Conservation (phyloP, 257 asterid species). For the Capsicum rhomboideum region DNA sequence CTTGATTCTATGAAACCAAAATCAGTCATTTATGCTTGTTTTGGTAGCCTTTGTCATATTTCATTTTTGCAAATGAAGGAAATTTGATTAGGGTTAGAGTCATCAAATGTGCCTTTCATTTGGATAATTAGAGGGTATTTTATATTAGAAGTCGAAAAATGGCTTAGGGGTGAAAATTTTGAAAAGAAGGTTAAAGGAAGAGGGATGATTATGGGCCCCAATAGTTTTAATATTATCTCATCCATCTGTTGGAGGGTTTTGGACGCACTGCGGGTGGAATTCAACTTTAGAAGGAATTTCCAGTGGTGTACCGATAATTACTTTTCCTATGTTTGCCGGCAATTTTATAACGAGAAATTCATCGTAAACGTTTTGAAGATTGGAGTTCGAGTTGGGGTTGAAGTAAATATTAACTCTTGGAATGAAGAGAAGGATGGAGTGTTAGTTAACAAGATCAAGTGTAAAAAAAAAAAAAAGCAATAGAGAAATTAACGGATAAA, state of each 20-base stretch:
- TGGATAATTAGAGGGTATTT: slow-evolving; percentile 9
- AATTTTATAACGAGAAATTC: slow-evolving; percentile 22
- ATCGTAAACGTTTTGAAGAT: slow-evolving; percentile 8
- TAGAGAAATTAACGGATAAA: slow-evolving; percentile 23
- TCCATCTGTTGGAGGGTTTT: slow-evolving; percentile 14
- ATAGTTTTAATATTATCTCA: slow-evolving; percentile 32
- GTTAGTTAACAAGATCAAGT: slow-evolving; percentile 1
- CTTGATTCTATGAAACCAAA: slow-evolving; percentile 19
- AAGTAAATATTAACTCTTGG: not conserved
- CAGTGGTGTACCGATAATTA: slow-evolving; percentile 17
- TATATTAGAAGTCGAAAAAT: slow-evolving; percentile 16
- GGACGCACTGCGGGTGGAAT: slow-evolving; percentile 42
- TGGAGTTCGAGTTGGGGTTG: slow-evolving; percentile 17
- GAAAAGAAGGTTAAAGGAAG: slow-evolving; percentile 8
- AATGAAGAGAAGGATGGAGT: slow-evolving; percentile 10
- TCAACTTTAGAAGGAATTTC: slow-evolving; percentile 24
- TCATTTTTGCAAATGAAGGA: slow-evolving; percentile 22
- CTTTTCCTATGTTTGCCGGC: slow-evolving; percentile 23
- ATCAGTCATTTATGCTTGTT: slow-evolving; percentile 33
- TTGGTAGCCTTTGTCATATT: slow-evolving; percentile 31
- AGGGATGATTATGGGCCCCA: slow-evolving; percentile 36
- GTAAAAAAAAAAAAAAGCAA: not conserved
- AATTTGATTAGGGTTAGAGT: slow-evolving; percentile 36
- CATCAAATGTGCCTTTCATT: slow-evolving; percentile 23
- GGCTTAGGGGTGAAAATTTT: not conserved